Percentiles rank a stretch among this genome's conserved stretches.
phyloP scores from a whole-genome alignment of 2,329 filamentous ascomycete genomes.

The Magnaporthales sp. region DNA sequence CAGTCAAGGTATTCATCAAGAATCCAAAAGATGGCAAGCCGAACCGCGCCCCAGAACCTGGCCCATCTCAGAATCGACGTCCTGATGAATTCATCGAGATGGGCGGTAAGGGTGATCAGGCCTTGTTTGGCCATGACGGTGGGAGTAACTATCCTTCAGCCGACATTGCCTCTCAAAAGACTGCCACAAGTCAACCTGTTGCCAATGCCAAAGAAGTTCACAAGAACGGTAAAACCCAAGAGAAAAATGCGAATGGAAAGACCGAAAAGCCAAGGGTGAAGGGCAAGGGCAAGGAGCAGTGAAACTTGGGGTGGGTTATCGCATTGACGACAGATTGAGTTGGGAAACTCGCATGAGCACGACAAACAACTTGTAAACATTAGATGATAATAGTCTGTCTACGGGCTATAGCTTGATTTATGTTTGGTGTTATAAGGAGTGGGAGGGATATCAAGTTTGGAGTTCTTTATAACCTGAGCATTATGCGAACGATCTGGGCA shows the following conservation, averaged over 20 bases:
- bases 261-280: background rate
- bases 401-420: background rate
- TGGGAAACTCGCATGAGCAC: background rate
- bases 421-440: background rate
- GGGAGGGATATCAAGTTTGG: background rate
- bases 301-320: background rate
- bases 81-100: constrained; percentile 73
- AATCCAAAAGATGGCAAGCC: constrained; percentile 41
- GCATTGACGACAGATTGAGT: background rate
- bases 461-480: background rate
- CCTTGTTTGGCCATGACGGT: constrained; percentile 60
- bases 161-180: constrained; percentile 23
- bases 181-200: background rate
- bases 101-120: constrained; percentile 79
- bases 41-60: constrained; percentile 41
- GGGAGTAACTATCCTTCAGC: constrained; percentile 38
- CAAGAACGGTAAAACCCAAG: constrained; percentile 14
- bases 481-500: background rate
- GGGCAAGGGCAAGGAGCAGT: background rate
- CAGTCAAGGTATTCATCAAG: constrained; percentile 68
- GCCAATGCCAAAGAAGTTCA: constrained; percentile 12
- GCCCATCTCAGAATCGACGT: constrained; percentile 58
- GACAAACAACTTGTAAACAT: background rate
- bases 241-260: constrained; percentile 2
- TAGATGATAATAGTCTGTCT: background rate